phyloP scores from a whole-genome alignment of 192 early-diverging fungal genomes.

The Kappamyces sp. region DNA sequence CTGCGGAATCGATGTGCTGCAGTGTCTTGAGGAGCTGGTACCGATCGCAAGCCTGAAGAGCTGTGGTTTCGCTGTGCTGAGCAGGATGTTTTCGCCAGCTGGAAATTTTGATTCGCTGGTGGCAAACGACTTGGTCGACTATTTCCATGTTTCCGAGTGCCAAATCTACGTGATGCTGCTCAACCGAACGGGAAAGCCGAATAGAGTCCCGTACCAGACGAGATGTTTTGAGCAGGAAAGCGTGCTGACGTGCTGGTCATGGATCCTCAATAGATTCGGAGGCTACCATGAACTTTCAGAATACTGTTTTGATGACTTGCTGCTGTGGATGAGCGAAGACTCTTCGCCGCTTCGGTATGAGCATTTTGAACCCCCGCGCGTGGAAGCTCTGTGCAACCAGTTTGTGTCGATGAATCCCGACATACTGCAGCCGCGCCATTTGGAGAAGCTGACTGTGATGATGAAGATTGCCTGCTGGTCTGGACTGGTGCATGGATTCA shows the following conservation, averaged over 20 bases:
- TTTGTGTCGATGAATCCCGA: no score
- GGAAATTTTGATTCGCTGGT: constrained; percentile 1
- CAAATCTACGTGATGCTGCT: constrained; percentile 4
- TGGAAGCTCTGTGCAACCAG: no score
- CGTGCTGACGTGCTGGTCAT: constrained; percentile 2
- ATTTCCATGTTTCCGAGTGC: constrained; percentile 1
- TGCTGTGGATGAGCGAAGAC: constrained; percentile 4
- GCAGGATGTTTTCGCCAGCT: constrained; percentile 11
- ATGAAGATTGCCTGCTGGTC: no score
- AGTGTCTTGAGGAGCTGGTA: not conserved
- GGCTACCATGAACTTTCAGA: not conserved
- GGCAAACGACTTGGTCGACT: not conserved
- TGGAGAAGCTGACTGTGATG: no score
- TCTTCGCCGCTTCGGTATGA: no score
- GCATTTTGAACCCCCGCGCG: no score
- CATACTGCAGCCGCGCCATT: no score
- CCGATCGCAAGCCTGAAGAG: not conserved
- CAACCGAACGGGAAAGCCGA: not conserved
- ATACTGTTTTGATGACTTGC: constrained; percentile 1
- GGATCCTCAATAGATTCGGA: not conserved
- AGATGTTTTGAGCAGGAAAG: constrained; percentile 11
- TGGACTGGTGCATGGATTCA: no score
- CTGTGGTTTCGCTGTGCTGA: constrained; percentile 1
- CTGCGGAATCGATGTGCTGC: no score
- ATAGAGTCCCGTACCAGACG: constrained; percentile 2